Conservation (phyloP, 2,329 filamentous ascomycete genomes). For the Rasamsonia emersonii region DNA sequence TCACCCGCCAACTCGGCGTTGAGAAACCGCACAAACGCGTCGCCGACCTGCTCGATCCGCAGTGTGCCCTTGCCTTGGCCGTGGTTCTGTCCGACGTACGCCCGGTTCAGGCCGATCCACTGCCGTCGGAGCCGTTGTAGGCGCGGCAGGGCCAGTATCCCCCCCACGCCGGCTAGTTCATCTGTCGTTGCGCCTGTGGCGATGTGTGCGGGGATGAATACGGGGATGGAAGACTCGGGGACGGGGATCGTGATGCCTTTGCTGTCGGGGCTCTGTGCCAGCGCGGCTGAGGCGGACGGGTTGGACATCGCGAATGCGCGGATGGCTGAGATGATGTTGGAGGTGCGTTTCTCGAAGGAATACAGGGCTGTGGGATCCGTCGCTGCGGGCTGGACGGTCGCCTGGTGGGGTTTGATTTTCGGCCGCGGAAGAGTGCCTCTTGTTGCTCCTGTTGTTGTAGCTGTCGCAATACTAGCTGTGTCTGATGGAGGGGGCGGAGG, state of each 20-base stretch:
- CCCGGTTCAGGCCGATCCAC: slow-evolving; percentile 39
- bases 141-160: slow-evolving; percentile 31
- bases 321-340: slow-evolving; percentile 33
- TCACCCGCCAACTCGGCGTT: slow-evolving; percentile 34
- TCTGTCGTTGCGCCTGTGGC: slow-evolving; percentile 31
- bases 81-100: slow-evolving; percentile 29
- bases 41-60: slow-evolving; percentile 26
- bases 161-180: slow-evolving; percentile 33
- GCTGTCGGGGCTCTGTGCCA: slow-evolving; percentile 19
- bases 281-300: slow-evolving; percentile 28
- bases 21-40: slow-evolving; percentile 40
- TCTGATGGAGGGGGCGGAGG: slow-evolving; percentile 16
- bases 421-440: slow-evolving; percentile 13
- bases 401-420: slow-evolving; percentile 33
- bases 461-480: slow-evolving; percentile 18
- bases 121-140: slow-evolving; percentile 37
- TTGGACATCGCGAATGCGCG: slow-evolving; percentile 31
- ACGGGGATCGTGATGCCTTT: slow-evolving; percentile 28
- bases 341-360: slow-evolving; percentile 34
- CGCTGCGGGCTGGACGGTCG: slow-evolving; percentile 32
- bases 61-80: slow-evolving; percentile 25
- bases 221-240: slow-evolving; percentile 18
- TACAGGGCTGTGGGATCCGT: slow-evolving; percentile 36
- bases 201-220: slow-evolving; percentile 32
- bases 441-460: slow-evolving; percentile 15